Conservation (phyloP, 108 stramenopile genomes). For the Cyclotella baltica region DNA sequence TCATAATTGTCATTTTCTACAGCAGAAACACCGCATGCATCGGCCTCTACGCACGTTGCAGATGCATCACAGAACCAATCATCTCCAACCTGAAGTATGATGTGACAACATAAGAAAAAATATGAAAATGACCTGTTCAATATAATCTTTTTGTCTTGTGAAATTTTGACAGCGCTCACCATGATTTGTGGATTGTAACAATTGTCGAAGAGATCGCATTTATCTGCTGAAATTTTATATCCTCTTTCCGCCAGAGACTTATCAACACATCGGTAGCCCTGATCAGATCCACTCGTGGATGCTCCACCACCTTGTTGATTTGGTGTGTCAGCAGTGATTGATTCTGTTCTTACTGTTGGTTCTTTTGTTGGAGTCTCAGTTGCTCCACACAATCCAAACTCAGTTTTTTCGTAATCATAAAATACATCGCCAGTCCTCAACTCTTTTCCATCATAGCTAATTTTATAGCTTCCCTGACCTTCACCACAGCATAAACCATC, state of each 20-base stretch:
- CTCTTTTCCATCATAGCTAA: constrained; percentile 35
- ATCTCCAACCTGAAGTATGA: too few species aligned
- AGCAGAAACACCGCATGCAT: too few species aligned
- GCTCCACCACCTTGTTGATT: constrained; percentile 14
- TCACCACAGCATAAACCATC: constrained; percentile 60
- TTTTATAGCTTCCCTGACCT: constrained; percentile 51
- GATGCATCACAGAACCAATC: too few species aligned
- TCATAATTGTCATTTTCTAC: too few species aligned
- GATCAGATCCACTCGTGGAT: not conserved
- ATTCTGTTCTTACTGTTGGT: not conserved
- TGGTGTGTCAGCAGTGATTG: not conserved
- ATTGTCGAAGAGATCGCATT: constrained; percentile 42
- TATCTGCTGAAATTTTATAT: constrained; percentile 39
- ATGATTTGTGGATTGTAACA: not conserved
- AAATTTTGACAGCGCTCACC: too few species aligned
- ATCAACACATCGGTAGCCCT: constrained; percentile 32
- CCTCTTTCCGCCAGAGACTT: constrained; percentile 25
- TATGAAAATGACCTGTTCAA: too few species aligned
- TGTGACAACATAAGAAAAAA: too few species aligned
- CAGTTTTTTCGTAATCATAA: constrained; percentile 38
- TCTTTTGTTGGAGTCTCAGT: constrained; percentile 28
- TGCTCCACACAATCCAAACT: constrained; percentile 40
- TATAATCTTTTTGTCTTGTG: too few species aligned
- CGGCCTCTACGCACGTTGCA: too few species aligned
- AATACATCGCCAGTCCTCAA: constrained; percentile 45